phyloP scores from a whole-genome alignment of 139 green algal species.

The Asterochloris erici region DNA sequence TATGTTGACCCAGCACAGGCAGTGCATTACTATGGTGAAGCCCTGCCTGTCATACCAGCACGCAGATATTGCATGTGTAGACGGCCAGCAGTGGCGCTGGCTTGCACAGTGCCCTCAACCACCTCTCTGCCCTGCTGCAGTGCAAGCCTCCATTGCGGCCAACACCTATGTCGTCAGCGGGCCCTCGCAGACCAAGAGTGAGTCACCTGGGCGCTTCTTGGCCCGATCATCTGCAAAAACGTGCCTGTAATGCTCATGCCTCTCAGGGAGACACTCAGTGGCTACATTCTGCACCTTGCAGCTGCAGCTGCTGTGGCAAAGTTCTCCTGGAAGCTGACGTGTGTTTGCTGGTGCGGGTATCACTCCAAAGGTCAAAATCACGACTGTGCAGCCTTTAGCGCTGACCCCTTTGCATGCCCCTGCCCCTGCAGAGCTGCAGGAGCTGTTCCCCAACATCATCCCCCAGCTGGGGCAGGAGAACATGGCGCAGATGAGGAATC shows the following conservation, averaged over 20 bases:
- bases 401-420: neutral
- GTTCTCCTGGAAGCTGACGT: too few species aligned
- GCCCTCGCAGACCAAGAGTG: constrained; percentile 79
- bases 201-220: constrained; percentile 11
- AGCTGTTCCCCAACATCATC: constrained; percentile 56
- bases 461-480: constrained; percentile 28
- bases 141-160: constrained; percentile 97
- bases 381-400: neutral
- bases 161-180: constrained; percentile 99
- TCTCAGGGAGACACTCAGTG: neutral
- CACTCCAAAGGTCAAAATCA: neutral
- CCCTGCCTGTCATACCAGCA: too few species aligned
- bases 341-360: too few species aligned
- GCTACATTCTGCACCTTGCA: too few species aligned
- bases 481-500: constrained; percentile 15
- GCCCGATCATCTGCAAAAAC: neutral
- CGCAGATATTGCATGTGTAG: too few species aligned
- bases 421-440: constrained; percentile 38
- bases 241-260: too few species aligned
- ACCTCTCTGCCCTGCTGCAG: constrained; percentile 43
- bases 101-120: neutral
- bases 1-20: too few species aligned
- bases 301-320: too few species aligned
- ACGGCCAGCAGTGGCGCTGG: too few species aligned
- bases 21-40: too few species aligned